Conservation (phyloP, 768 basidiomycete species). For the Amylocystis lapponica region DNA sequence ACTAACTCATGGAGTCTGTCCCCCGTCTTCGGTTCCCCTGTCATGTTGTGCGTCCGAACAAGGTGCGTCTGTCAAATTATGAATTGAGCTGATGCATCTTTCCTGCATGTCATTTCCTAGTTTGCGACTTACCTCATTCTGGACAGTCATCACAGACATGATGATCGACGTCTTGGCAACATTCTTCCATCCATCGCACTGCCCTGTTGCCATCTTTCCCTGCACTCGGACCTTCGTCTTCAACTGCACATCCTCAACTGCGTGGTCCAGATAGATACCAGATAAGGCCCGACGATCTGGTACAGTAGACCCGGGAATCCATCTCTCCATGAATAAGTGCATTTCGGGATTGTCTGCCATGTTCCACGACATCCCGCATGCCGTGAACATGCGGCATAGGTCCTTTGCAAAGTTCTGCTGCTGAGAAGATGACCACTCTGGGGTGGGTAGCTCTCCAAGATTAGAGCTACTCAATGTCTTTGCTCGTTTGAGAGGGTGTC, state of each 20-base stretch:
- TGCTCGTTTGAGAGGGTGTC: too few species aligned
- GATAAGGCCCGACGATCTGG: slow-evolving; percentile 13
- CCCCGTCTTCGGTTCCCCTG: too few species aligned
- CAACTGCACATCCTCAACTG: slow-evolving; percentile 10
- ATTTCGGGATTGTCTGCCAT: not conserved
- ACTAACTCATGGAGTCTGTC: too few species aligned
- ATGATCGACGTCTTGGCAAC: slow-evolving; percentile 20
- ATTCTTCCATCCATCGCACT: slow-evolving; percentile 29
- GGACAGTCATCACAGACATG: slow-evolving; percentile 21
- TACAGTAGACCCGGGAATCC: not conserved
- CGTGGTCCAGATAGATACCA: slow-evolving; percentile 13
- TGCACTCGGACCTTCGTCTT: slow-evolving; percentile 7
- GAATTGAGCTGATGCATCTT: too few species aligned
- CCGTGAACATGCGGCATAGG: slow-evolving; percentile 2
- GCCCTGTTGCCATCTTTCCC: slow-evolving; percentile 19
- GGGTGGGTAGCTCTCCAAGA: too few species aligned
- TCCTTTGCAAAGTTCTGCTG: not conserved
- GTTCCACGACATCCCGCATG: not conserved
- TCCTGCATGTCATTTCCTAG: too few species aligned
- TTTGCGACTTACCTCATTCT: slow-evolving; percentile 18
- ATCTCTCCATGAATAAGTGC: not conserved
- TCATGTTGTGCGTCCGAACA: too few species aligned
- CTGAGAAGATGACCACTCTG: not conserved
- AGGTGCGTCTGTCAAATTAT: too few species aligned
- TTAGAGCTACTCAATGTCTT: too few species aligned